Base-by-base conservation (phyloP, 192 early-diverging fungal species). In the Coemansia sp. region DNA sequence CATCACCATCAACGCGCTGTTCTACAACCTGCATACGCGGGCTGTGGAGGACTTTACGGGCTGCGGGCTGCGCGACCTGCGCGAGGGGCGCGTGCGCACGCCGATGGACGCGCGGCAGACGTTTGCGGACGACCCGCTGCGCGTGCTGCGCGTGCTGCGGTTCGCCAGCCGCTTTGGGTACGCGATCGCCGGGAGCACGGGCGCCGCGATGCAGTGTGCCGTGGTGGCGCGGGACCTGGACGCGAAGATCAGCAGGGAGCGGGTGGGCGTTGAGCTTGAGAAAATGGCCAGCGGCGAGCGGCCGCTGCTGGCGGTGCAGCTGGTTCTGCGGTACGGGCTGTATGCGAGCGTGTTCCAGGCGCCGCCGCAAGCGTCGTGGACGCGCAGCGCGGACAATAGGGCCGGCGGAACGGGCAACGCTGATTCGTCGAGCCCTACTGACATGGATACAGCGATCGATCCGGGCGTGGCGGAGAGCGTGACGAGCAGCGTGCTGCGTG, bases 1-100 rank as follows among this genome's bases (percentile, higher is more conserved):
- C 69, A 93, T 88, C 11, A 99, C 97, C 22, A 95, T 99, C 69
- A 99, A 99, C 62, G 88, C 95, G 12, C 80, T 99, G 46, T 97
- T 99, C 55, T 99, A 95, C 80, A 99, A 99, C 73, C 84, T 99
- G 11, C 87, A 92, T 57, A 91, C 92, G 0, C 54, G 70, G 1
- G 6, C 71, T 29, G 89, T 98, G 7, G 95, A 98, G 78, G 95
- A 98, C 71, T 93, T 87, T 54, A 95, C 91, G 3, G 75, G 80
- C 11, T 54, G 81, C 62, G 94, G 97, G 16, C 47, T 96, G 1
- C 43, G 67, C 1, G 97, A 99, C 65, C 67, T 99, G 53, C 42
- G 44, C 6, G 55, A 74, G 7, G 88, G 91, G 12, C 51, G 88
- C 16, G 84, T 99, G 35, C 77, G 95, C 23, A 99, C 97, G 29